Evolutionary conservation across 2,329 filamentous ascomycete species (phyloP), one percentile per base, ranked within the genome.

Genomic region (Thielaviopsis punctulata): DNA sequence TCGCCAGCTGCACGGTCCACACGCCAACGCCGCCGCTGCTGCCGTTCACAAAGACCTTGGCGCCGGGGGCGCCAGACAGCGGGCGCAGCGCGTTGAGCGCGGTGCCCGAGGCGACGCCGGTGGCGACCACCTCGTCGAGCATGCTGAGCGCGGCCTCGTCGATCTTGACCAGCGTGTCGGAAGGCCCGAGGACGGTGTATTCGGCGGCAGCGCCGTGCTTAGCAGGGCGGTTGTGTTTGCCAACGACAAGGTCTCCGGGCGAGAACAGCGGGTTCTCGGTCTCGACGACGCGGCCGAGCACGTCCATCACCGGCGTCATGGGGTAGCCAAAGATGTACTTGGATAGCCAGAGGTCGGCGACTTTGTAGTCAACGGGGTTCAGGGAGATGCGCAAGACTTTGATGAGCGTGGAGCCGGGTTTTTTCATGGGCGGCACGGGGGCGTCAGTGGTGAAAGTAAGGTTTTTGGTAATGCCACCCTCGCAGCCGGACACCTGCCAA

Each of bases 1-100:
- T 84, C 7, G 77, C 80, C 22, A 84, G 71, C 60, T 84, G 81
- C 46, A 84, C 76, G 0, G 69, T 73, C 55, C 72, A 81, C 0
- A 73, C 69, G 1, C 81, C 81, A 1, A 71, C 73, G 1, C 80
- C 81, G 1, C 81, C 81, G 0, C 73, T 77, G 0, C 79, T 78
- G 5, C 78, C 79, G 55, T 83, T 83, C 60, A 84, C 73, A 55
- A 84, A 78, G 12, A 84, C 68, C 58, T 69, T 73, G 69, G n/a
- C 76, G 76, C 3, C 62, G 12, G 12, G 19, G 21, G 15, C n/a
- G 21, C 24, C n/a, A 51, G 23, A 5, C 12, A 48, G 21, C 51
- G 8, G 10, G 36, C 45, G 21, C 21, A 45, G 43, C 4, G 43
- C 43, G 13, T 45, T 22, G 13, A 45, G 9, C 9, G 53, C 50